Conservation (phyloP, 306 rosid species). For the Citrullus colocynthis region DNA sequence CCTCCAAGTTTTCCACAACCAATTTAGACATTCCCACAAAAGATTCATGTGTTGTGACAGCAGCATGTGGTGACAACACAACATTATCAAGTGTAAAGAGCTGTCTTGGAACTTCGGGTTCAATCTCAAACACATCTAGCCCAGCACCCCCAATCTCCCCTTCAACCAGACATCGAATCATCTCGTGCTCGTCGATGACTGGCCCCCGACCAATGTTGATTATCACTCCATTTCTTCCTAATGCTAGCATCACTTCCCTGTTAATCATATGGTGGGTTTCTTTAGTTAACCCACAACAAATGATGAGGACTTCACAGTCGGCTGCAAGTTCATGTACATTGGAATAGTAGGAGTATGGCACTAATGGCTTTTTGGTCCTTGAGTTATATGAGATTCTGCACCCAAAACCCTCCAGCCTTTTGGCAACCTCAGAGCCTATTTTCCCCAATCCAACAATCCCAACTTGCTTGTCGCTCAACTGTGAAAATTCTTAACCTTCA, state of each 20-base stretch:
- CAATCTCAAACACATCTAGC: constrained; percentile 52
- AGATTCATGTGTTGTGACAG: not conserved
- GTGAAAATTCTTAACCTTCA: not conserved
- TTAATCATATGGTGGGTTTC: constrained; percentile 5
- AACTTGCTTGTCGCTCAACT: constrained; percentile 32
- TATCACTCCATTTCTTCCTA: constrained; percentile 31
- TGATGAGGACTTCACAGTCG: too few species aligned
- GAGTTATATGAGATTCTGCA: constrained; percentile 36
- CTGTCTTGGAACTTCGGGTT: constrained; percentile 24
- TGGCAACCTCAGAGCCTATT: constrained; percentile 37
- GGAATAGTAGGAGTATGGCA: constrained; percentile 26
- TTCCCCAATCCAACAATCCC: constrained; percentile 43
- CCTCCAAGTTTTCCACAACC: constrained; percentile 17
- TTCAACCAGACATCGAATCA: constrained; percentile 12
- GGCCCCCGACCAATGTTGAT: constrained; percentile 37
- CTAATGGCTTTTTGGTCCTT: constrained; percentile 20
- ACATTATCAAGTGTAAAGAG: constrained; percentile 30
- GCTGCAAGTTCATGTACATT: constrained; percentile 30
- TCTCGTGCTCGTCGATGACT: constrained; percentile 28
- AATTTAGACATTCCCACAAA: constrained; percentile 1
- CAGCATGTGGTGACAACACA: not conserved
- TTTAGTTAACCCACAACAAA: too few species aligned
- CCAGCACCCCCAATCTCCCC: constrained; percentile 12
- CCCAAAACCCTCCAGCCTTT: constrained; percentile 30
- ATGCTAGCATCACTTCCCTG: constrained; percentile 26